phyloP scores from a whole-genome alignment of 2,329 filamentous ascomycete genomes.

The Cytospora schulzeri region DNA sequence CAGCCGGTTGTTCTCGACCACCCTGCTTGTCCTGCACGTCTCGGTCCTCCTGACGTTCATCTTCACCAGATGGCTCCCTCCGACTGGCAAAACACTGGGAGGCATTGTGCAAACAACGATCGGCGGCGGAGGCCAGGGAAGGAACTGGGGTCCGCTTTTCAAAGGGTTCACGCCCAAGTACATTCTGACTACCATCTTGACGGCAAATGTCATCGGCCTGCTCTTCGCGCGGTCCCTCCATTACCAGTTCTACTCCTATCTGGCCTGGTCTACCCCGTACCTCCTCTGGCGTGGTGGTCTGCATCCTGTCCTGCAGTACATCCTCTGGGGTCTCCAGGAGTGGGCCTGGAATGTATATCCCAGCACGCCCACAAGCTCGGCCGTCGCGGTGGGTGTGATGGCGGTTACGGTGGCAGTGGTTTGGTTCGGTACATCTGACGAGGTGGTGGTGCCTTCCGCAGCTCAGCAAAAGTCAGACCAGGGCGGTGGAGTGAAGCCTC shows the following conservation, averaged over 20 bases:
- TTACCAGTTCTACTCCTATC: conserved; percentile 94
- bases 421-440: conserved; percentile 59
- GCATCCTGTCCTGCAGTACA: conserved; percentile 67
- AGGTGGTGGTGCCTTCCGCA: conserved; percentile 26
- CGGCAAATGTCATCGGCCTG: conserved; percentile 76
- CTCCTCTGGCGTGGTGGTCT: conserved; percentile 78
- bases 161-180: conserved; percentile 59
- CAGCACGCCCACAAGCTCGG: conserved; percentile 63
- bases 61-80: conserved; percentile 70
- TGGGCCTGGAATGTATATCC: conserved; percentile 95
- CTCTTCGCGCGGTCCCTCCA: conserved; percentile 86
- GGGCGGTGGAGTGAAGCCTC: neutral
- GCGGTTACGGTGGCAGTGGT: conserved; percentile 65
- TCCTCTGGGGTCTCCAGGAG: conserved; percentile 77
- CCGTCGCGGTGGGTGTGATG: conserved; percentile 70
- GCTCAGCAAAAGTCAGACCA: neutral
- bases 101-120: conserved; percentile 53
- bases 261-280: conserved; percentile 86
- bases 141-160: conserved; percentile 23
- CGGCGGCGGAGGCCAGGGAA: conserved; percentile 42
- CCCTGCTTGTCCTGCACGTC: conserved; percentile 67
- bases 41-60: conserved; percentile 68
- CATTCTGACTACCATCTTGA: conserved; percentile 74
- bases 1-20: conserved; percentile 65
- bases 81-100: conserved; percentile 60